These are phyloP conservation scores for Zygoascus flipseniorum DNA, from an alignment of 805 yeast species.

Conservation along the genomic window DNA sequence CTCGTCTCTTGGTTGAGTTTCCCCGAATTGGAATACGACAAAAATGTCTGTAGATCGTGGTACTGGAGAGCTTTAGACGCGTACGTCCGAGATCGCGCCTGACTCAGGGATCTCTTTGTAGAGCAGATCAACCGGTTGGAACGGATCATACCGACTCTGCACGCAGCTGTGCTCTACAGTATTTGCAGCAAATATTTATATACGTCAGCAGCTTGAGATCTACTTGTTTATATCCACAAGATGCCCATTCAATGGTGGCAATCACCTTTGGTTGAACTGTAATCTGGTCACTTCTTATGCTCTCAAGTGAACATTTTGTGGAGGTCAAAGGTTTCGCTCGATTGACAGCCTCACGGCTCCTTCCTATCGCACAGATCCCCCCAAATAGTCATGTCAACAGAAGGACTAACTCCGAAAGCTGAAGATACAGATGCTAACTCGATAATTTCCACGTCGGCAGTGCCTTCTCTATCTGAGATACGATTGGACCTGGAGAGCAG, in stretches of 20 bases:
- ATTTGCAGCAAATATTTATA: neutral
- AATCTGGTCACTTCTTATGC: neutral
- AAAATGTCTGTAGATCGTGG: slow-evolving; percentile 27
- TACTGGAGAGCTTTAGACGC: slow-evolving; percentile 11
- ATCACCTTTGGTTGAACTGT: neutral
- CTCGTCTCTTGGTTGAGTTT: slow-evolving; percentile 38
- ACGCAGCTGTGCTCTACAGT: neutral
- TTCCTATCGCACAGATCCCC: too few relatives aligned
- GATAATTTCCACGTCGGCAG: neutral
- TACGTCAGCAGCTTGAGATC: too few relatives aligned
- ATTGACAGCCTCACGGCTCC: too few relatives aligned
- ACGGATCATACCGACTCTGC: neutral
- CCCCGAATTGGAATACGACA: slow-evolving; percentile 27
- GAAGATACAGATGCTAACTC: neutral
- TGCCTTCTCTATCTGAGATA: neutral
- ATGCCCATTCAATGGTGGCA: too few relatives aligned
- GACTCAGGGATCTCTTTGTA: too few relatives aligned
- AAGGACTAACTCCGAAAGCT: too few relatives aligned
- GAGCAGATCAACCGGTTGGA: too few relatives aligned
- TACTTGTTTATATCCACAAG: too few relatives aligned
- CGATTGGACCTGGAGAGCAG: neutral
- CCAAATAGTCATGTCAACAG: too few relatives aligned
- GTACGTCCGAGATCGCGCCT: neutral
- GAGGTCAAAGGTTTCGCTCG: neutral
- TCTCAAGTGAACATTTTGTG: neutral